These are phyloP conservation scores for Pleurotus giganteus DNA, from an alignment of 768 basidiomycete genomes.

Conservation along the genomic window DNA sequence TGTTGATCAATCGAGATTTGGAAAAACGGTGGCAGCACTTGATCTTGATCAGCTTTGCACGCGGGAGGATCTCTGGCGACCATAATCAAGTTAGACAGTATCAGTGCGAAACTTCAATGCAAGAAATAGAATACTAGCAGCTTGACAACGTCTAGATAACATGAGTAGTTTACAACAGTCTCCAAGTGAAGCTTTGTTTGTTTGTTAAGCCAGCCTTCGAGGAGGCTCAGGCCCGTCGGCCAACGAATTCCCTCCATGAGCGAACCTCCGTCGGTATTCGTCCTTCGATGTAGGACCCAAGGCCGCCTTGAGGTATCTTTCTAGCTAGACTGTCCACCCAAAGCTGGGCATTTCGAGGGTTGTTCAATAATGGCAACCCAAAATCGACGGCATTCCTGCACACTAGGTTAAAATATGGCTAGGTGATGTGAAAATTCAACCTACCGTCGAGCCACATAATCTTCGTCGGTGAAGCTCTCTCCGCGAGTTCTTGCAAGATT, in stretches of 20 bases:
- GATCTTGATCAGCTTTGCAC: constrained; percentile 49
- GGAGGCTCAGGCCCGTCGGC: constrained; percentile 43
- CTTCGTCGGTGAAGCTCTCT: constrained; percentile 77
- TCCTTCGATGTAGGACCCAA: constrained; percentile 81
- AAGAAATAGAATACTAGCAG: neutral
- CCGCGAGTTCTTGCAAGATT: constrained; percentile 86
- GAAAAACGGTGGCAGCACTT: constrained; percentile 32
- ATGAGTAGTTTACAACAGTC: constrained; percentile 7
- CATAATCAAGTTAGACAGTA: neutral
- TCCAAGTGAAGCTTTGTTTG: neutral
- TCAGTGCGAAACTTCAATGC: neutral
- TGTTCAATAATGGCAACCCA: constrained; percentile 88
- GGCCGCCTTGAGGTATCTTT: constrained; percentile 79
- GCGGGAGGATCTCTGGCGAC: constrained; percentile 37
- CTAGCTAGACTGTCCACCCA: constrained; percentile 87
- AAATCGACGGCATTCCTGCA: constrained; percentile 92
- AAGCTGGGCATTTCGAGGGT: constrained; percentile 82
- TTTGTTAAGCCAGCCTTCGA: neutral
- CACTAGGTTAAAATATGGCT: neutral
- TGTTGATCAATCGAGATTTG: constrained; percentile 32
- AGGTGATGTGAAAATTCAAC: constrained; percentile 20
- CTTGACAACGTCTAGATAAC: constrained; percentile 2
- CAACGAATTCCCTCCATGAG: constrained; percentile 91
- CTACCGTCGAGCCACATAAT: constrained; percentile 92
- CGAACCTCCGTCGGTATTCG: constrained; percentile 87